Base-by-base conservation (phyloP, 2,329 filamentous ascomycete species). In the Penicillium corylophilum region DNA sequence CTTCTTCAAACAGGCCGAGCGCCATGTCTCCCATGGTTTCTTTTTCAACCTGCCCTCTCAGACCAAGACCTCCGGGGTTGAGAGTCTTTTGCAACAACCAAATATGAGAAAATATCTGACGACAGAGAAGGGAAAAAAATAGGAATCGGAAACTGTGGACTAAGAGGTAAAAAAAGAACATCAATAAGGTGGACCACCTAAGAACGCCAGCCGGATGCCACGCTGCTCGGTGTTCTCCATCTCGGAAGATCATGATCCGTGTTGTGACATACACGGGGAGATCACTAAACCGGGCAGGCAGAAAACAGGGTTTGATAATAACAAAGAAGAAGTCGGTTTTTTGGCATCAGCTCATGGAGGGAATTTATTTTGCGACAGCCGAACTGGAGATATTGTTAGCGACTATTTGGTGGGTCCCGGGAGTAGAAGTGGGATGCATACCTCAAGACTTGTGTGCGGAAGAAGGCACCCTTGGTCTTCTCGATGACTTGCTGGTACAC, bases 401-500 rank as follows among this genome's bases (percentile, higher is more conserved):
- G 48, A 33, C 16, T 36, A 51, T 28, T 22, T 35, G 23, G 16
- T 31, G 23, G 16, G 23, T 33, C 33, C 24, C 6, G 16, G 42
- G 36, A 28, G 28, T 48, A 13, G 29, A 13, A 16, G 40, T 6
- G 18, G 28, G 31, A 10, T 2, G 59, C 63, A 45, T 56, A 75
- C 69, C 80, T 95, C 64, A 99, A 81, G 46, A 99, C 94, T 73
- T 97, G 94, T 60, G 94, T 99, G 71, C 94, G 81, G 84, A 99
- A 99, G 83, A 97, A 97, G 51, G 90, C 92, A 60, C 94, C 94
- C 85, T 97, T 97, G 53, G 94, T 99, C 78, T 91, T 86, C 83
- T 99, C 94, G 69, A 99, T 99, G 68, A 99, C 94, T 77, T 99
- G 93, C 79, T 96, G 93, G 78, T 99, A 97, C 62, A 99, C 93